Evolutionary conservation across 2,329 filamentous ascomycete species (phyloP).

Genomic region (Didymella exigua): DNA sequence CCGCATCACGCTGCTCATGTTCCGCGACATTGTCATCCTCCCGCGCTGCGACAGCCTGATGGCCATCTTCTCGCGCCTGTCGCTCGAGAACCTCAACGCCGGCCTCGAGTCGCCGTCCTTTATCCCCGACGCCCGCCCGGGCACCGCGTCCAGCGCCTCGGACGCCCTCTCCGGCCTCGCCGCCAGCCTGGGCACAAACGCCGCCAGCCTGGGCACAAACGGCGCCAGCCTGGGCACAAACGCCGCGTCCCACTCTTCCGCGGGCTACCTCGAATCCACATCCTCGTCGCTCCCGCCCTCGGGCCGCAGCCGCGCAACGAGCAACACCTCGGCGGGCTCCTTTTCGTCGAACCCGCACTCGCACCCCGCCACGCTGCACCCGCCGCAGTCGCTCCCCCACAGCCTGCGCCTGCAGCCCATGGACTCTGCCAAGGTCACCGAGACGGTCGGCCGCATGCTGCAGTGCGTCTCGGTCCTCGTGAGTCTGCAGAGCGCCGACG

Average conservation of each 20-base stretch:
- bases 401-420: constrained; percentile 41
- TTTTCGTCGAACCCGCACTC: constrained; percentile 49
- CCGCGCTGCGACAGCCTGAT: constrained; percentile 88
- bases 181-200: constrained; percentile 69
- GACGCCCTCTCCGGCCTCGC: constrained; percentile 46
- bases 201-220: constrained; percentile 66
- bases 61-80: constrained; percentile 86
- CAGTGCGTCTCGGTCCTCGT: constrained; percentile 94
- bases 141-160: constrained; percentile 38
- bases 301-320: constrained; percentile 76
- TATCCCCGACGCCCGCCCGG: constrained; percentile 38
- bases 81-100: constrained; percentile 72
- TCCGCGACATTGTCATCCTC: constrained; percentile 86
- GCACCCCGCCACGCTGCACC: constrained; percentile 32
- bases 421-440: constrained; percentile 77
- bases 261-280: constrained; percentile 74
- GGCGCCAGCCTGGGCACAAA: constrained; percentile 72
- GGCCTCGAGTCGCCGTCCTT: constrained; percentile 47
- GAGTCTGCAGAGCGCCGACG: constrained; percentile 73
- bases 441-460: constrained; percentile 92
- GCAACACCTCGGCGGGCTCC: constrained; percentile 70
- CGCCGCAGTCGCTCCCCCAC: constrained; percentile 33
- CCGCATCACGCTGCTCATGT: constrained; percentile 84
- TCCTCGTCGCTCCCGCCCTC: constrained; percentile 57
- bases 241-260: constrained; percentile 67